Base-by-base conservation (phyloP, 441 rosid species). In the Bocquillonia castaneifolia region DNA sequence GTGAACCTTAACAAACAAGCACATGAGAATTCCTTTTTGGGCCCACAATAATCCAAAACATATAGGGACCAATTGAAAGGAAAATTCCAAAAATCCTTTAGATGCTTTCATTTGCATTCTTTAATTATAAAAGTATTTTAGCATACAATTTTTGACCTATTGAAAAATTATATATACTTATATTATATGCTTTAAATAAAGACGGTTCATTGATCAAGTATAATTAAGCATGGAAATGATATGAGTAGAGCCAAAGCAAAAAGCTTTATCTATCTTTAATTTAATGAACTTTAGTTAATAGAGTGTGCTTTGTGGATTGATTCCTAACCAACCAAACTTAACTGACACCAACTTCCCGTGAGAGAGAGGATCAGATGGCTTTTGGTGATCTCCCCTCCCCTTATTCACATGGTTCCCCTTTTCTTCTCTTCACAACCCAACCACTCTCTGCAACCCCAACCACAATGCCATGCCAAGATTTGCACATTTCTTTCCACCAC, bases 311-410 rank as follows among this genome's bases (percentile, higher is more conserved):
- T 37, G 45, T 39, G 2, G 64, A 32, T 45, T 55, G 68, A 63
- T 63, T 72, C 73, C 34, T 36, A 69, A 45, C 72, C 72, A 73
- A 71, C 71, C 70, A 73, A 79, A 28, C 76, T 44, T 72, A 79
- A 72, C 76, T 47, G 76, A 68, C 74, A 36, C 77, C 79, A 74
- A 62, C 76, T 61, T 74, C 69, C 39, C 44, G n/a, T 56, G 10
- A 37, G 34, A 42, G 39, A 53, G 26, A 36, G 59, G 37, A 61
- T 59, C 61, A 57, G 68, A 61, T 71, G 76, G 73, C 72, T 54
- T 79, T 78, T 75, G 85, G 83, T 81, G 75, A 78, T 57, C 74
- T 48, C 47, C 74, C 61, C 66, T 74, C 37, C 62, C 53, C 65
- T 80, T 66, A 72, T 57, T 69, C 78, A 64, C 66, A 73, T 66